Evolutionary conservation across 2,329 filamentous ascomycete genomes (phyloP), one percentile per base, ranked within the genome.

Genomic region (Apiospora sp.): DNA sequence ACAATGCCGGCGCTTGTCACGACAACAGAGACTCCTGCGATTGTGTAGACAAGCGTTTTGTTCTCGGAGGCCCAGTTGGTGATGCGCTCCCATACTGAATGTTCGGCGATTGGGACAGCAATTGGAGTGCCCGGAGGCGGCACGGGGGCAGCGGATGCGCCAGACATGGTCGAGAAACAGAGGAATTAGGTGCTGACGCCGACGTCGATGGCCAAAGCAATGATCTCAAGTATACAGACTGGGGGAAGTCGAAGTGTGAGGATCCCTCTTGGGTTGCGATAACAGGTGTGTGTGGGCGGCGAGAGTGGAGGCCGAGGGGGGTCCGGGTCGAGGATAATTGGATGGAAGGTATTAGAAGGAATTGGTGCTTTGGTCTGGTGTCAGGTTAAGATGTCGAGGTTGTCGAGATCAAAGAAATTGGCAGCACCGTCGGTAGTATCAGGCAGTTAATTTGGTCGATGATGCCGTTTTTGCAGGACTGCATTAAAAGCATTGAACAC

Each of bases 51-150:
- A 71, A 96, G 89, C 68, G 94, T 93, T 87, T 98, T 98, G 86
- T 99, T 95, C 82, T 98, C 96, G 2, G 95, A 94, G 19, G 93
- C 95, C 96, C 96, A 99, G 80, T 87, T 92, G 76, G 95, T 93
- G 84, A 98, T 87, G 79, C 95, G 92, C 83, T 98, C 94, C 95
- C 95, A 98, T 72, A 96, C 85, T 67, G 93, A 76, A 73, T 92
- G 90, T 74, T 92, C 89, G 76, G 89, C 84, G 77, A 90, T 82
- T 58, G 86, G 84, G 71, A 90, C 80, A 72, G 84, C 83, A 74
- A 84, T 77, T 48, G 81, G 82, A 73, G 83, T 82, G 75, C 84
- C 83, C 78, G 87, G 85, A 80, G 86, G 84, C 76, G 87, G 85
- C 68, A 86, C 85, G 75, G 83, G 83, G 76, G 86, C 83, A 81